A percentile compares a stretch with the other conserved stretches of the same genome.
These are phyloP conservation scores for Solanum hybrid DNA, from an alignment of 305 asterid species.

Conservation along the genomic window DNA sequence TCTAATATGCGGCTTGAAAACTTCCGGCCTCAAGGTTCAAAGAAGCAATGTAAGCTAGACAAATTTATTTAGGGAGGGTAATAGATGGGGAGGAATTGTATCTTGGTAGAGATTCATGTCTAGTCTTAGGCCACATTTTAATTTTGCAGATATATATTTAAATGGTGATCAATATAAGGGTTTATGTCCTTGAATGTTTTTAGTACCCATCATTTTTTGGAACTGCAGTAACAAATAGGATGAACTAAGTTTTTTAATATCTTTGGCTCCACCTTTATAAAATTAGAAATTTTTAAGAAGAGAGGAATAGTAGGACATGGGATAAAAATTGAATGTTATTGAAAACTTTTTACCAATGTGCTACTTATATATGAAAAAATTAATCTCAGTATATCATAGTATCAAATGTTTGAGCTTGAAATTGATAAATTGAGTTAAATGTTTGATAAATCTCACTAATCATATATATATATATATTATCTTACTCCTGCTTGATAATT, in stretches of 20 bases:
- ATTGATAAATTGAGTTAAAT: background rate
- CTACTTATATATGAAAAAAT: background rate
- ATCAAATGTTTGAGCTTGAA: background rate
- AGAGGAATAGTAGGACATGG: background rate
- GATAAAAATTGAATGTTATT: background rate
- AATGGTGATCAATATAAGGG: slow-evolving; percentile 5
- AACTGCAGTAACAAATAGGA: background rate
- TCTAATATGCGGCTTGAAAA: slow-evolving; percentile 16
- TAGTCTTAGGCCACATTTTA: slow-evolving; percentile 10
- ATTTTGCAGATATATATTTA: slow-evolving; percentile 16
- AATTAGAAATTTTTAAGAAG: background rate
- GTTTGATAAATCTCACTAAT: background rate
- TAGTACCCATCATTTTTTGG: background rate
- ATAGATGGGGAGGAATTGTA: slow-evolving; percentile 13
- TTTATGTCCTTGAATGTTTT: background rate
- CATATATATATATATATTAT: too few relatives aligned
- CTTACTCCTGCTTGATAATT: background rate
- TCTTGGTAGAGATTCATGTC: slow-evolving; percentile 18
- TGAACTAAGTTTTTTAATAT: background rate
- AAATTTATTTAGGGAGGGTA: slow-evolving; percentile 20
- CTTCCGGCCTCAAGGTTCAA: slow-evolving; percentile 32
- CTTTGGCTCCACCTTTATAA: background rate
- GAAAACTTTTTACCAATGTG: background rate
- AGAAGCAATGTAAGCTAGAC: slow-evolving; percentile 29
- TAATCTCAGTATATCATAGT: background rate